phyloP scores from a whole-genome alignment of 164 flowering plant genomes.

The Santalum album region DNA sequence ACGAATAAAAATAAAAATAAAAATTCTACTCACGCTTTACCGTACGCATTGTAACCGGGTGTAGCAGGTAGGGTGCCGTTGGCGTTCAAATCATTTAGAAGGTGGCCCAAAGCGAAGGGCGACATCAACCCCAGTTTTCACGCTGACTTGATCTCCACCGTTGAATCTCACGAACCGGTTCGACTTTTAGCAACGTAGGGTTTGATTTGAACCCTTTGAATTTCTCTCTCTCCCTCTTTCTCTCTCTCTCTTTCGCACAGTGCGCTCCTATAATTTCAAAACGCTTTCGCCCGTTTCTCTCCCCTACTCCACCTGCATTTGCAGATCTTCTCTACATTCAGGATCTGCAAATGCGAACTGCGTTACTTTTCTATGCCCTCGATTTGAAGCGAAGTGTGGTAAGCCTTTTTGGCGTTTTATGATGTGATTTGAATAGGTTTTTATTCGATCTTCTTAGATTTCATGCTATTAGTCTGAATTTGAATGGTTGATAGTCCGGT shows the following conservation, averaged over 20 bases:
- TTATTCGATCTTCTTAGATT: no score
- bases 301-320: conserved; percentile 9
- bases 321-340: conserved; percentile 9
- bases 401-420: conserved; percentile 10
- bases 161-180: no score
- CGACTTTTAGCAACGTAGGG: no score
- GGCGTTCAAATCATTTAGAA: neutral
- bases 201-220: no score
- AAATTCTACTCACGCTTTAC: no score
- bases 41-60: neutral
- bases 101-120: no score
- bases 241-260: neutral
- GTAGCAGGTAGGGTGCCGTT: neutral
- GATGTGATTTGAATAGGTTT: no score
- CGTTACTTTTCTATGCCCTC: neutral
- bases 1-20: no score
- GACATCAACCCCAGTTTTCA: conserved; percentile 1
- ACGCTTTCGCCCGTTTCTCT: conserved; percentile 2
- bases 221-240: conserved; percentile 1
- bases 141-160: conserved; percentile 1
- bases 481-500: no score
- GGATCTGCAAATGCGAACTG: conserved; percentile 24
- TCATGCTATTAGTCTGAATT: no score
- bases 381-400: conserved; percentile 22
- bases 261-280: conserved; percentile 29